Conservation (phyloP, 139 green algal species). For the Volvox reticuliferus region DNA sequence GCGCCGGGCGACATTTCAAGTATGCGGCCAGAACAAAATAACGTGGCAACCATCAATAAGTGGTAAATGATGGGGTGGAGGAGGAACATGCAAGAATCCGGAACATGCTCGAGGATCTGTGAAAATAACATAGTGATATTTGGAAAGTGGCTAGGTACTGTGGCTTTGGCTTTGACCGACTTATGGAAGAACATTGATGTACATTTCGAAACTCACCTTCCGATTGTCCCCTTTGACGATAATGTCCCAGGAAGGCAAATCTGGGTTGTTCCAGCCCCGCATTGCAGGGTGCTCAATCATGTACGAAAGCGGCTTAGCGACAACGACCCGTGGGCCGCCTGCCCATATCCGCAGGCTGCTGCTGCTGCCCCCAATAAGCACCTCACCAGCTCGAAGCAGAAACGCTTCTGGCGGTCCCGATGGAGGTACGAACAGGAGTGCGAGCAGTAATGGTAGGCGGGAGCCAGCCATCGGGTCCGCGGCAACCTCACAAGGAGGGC, state of each 20-base stretch:
- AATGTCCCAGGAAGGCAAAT: neutral
- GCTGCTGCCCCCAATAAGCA: neutral
- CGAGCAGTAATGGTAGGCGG: neutral
- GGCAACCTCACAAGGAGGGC: neutral
- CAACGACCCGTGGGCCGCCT: neutral
- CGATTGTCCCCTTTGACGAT: slow-evolving; percentile 15
- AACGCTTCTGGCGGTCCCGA: neutral
- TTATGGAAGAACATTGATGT: too few species aligned
- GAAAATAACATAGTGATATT: too few species aligned
- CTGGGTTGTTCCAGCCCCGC: neutral
- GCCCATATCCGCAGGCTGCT: neutral
- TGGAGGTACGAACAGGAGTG: neutral
- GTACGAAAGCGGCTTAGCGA: neutral
- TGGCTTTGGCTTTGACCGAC: too few species aligned
- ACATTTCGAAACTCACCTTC: neutral
- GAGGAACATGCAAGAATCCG: too few species aligned
- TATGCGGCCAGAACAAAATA: too few species aligned
- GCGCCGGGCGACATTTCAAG: too few species aligned
- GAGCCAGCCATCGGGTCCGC: neutral
- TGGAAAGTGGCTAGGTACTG: too few species aligned
- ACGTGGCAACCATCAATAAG: too few species aligned
- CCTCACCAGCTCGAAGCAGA: neutral
- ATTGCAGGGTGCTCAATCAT: slow-evolving; percentile 29
- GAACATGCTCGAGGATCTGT: too few species aligned
- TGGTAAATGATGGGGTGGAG: too few species aligned